phyloP scores from a whole-genome alignment of 352 stramenopile species.

The Phytophthora melonis region DNA sequence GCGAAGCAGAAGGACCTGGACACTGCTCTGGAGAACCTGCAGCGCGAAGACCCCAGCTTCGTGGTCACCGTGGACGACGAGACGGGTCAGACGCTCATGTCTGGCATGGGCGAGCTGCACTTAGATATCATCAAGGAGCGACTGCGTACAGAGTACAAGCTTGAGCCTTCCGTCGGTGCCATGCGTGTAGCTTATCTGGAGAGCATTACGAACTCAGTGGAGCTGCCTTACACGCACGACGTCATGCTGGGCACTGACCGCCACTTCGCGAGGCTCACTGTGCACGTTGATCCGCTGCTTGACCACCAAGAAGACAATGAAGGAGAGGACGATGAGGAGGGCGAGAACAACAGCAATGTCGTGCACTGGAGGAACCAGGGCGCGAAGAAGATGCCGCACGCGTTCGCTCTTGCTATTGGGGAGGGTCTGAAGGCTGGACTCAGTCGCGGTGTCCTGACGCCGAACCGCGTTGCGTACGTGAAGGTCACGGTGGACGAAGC shows the following conservation, averaged over 20 bases:
- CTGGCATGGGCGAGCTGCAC: slow-evolving; percentile 96
- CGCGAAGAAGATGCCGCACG: slow-evolving; percentile 70
- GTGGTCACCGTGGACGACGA: slow-evolving; percentile 95
- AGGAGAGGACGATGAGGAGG: slow-evolving; percentile 19
- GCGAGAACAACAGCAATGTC: slow-evolving; percentile 55
- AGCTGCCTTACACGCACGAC: slow-evolving; percentile 62
- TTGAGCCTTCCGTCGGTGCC: slow-evolving; percentile 85
- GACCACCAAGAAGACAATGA: slow-evolving; percentile 39
- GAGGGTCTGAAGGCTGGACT: slow-evolving; percentile 67
- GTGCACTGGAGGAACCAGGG: slow-evolving; percentile 63
- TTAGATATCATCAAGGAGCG: slow-evolving; percentile 95
- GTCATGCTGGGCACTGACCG: slow-evolving; percentile 75
- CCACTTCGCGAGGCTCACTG: slow-evolving; percentile 72
- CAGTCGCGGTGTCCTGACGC: slow-evolving; percentile 67
- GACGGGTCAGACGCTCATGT: slow-evolving; percentile 98
- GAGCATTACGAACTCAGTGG: slow-evolving; percentile 62
- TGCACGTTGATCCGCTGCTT: slow-evolving; percentile 61
- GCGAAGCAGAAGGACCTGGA: slow-evolving; percentile 90
- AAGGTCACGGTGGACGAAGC: slow-evolving; percentile 71
- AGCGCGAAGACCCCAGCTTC: slow-evolving; percentile 97
- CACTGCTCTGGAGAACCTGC: slow-evolving; percentile 75
- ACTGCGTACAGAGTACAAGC: slow-evolving; percentile 89
- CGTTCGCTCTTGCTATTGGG: slow-evolving; percentile 72
- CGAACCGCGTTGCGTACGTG: slow-evolving; percentile 71
- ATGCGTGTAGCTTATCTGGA: slow-evolving; percentile 94